A percentile compares a stretch with the other conserved stretches of the same genome.
These are phyloP conservation scores for Violaceomyces palustris DNA, from an alignment of 1,284 basidiomycete species.

Conservation along the genomic window DNA sequence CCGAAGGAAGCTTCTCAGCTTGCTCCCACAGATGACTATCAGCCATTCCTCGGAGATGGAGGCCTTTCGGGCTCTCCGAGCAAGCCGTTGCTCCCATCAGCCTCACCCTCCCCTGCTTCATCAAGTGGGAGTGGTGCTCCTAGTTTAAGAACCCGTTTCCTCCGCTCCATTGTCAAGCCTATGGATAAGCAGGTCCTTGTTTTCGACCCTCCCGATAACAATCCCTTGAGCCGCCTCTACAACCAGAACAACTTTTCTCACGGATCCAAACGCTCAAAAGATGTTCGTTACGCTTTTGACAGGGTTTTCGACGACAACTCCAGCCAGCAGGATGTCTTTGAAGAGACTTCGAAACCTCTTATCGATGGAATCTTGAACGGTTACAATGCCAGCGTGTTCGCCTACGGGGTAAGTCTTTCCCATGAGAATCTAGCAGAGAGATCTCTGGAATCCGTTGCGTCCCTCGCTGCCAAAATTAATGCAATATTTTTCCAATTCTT, in stretches of 20 bases:
- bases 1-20: constrained; percentile 41
- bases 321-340: constrained; percentile 44
- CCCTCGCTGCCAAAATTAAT: not conserved
- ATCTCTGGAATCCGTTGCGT: not conserved
- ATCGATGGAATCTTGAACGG: constrained; percentile 48
- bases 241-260: constrained; percentile 12
- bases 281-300: constrained; percentile 51
- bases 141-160: constrained; percentile 28
- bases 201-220: constrained; percentile 48
- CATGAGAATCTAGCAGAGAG: too few relatives aligned
- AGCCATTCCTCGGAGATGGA: constrained; percentile 52
- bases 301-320: constrained; percentile 44
- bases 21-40: constrained; percentile 35
- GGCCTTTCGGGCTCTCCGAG: constrained; percentile 43
- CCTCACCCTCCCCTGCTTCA: too few relatives aligned
- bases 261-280: constrained; percentile 26
- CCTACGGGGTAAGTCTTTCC: constrained; percentile 40
- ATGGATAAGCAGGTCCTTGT: constrained; percentile 51
- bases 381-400: constrained; percentile 52
- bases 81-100: constrained; percentile 22
- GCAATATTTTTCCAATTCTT: not conserved
- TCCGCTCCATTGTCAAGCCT: constrained; percentile 45
- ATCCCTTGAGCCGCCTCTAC: constrained; percentile 34
- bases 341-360: constrained; percentile 45
- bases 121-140: not conserved